A percentile compares a stretch with the other conserved stretches of the same genome.
Conservation (phyloP, 768 basidiomycete genomes). For the Mycena epipterygia region DNA sequence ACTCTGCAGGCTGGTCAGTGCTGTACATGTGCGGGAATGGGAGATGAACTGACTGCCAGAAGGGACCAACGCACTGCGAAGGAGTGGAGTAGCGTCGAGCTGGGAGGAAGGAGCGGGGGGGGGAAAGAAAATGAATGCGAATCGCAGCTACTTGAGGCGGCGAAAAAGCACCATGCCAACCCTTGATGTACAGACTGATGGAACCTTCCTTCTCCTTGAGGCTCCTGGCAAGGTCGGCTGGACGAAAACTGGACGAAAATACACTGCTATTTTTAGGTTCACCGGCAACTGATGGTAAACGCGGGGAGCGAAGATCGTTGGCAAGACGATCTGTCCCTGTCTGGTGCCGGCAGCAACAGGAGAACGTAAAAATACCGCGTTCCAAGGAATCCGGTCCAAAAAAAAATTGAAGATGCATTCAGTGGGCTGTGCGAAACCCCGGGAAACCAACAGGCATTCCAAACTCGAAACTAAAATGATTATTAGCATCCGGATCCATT, state of each 20-base stretch:
- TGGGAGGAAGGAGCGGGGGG: slow-evolving; percentile 12
- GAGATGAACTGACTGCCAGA: slow-evolving; percentile 16
- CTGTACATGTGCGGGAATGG: background rate
- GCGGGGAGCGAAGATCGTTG: background rate
- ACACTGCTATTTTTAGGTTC: background rate
- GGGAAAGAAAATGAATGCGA: background rate
- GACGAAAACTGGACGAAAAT: background rate
- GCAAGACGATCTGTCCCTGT: background rate
- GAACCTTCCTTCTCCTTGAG: background rate
- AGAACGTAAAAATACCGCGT: too few species aligned
- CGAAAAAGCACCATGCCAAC: slow-evolving; percentile 20
- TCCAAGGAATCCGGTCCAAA: too few species aligned
- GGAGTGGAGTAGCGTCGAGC: slow-evolving; percentile 34
- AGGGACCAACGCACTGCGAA: slow-evolving; percentile 33
- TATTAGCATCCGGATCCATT: too few species aligned
- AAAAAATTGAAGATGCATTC: too few species aligned
- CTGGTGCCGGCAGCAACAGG: too few species aligned
- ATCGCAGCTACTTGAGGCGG: slow-evolving; percentile 20
- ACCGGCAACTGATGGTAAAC: background rate
- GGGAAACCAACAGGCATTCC: too few species aligned
- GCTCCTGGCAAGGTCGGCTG: background rate
- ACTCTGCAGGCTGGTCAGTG: background rate
- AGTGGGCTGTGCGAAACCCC: too few species aligned
- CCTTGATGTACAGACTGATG: background rate
- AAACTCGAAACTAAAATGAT: too few species aligned